Evolutionary conservation across 257 asterid species (phyloP).

Genomic region (Lycium ferocissimum): DNA sequence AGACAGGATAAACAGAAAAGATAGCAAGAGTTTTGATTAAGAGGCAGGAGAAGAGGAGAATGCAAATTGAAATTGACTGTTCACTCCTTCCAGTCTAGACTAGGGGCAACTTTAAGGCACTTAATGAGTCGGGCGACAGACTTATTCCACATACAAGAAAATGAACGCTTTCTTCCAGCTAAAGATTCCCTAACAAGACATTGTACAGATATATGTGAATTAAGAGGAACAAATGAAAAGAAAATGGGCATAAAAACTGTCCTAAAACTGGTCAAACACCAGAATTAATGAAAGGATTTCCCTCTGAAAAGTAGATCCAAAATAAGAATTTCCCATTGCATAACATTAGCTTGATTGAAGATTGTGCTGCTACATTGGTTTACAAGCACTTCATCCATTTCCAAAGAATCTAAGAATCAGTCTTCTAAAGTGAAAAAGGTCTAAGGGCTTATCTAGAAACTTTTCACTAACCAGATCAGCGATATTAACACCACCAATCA

Average conservation of each 20-base stretch:
- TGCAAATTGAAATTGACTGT: background rate
- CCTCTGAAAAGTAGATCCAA: background rate
- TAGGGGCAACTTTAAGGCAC: constrained; percentile 11
- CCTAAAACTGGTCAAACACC: background rate
- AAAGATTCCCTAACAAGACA: background rate
- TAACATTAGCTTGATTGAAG: no score
- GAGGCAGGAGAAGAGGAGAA: background rate
- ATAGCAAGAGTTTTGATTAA: background rate
- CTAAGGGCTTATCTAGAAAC: no score
- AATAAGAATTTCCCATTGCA: no score
- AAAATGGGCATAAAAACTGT: background rate
- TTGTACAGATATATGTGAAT: background rate
- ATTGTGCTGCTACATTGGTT: no score
- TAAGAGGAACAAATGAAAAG: no score
- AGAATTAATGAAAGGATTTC: background rate
- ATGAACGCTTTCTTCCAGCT: constrained; percentile 5
- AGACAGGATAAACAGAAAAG: background rate
- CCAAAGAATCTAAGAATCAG: no score
- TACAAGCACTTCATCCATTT: no score
- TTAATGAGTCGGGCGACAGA: background rate
- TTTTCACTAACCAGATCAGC: no score
- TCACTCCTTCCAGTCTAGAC: background rate
- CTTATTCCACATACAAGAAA: background rate
- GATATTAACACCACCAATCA: no score
- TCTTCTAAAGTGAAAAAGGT: no score